Evolutionary conservation across 805 yeast species (phyloP), one percentile per base, ranked within the genome.

Genomic region (Metschnikowia peoriensis): DNA sequence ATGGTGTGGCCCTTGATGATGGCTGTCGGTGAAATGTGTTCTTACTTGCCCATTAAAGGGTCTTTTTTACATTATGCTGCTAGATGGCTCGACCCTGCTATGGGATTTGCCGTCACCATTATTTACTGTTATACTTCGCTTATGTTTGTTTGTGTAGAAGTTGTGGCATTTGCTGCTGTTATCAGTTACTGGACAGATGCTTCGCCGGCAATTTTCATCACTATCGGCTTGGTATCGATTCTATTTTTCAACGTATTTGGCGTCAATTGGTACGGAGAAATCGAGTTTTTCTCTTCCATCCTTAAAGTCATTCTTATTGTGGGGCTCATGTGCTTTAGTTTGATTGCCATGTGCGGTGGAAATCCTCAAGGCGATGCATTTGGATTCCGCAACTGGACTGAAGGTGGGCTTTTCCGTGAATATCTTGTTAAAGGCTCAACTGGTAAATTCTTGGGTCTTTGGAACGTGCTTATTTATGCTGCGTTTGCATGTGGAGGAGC

Each of bases 401-500:
- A 66, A 52, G 74, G 72, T 40, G 73, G 74, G 1, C 58, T 69
- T 3, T 59, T 67, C 54, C 68, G 61, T 42, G 63, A 58, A 37
- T 69, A 62, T 46, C 64, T 60, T 32, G 66, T 60, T 5, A 8
- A 29, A 6, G 89, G 89, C 28, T 66, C 69, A 51, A 77, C 86
- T 29, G 91, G 89, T 44, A 77, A 77, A 55, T 84, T 86, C 66
- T 68, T 82, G 34, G 89, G 86, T 14, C 75, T 84, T 50, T 82
- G 85, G 82, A 79, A 83, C 14, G 83, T 80, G 49, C 71, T 85
- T 46, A 79, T 84, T 57, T 83, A 81, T 61, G 82, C 86, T 40
- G 89, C 84, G 14, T 85, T 83, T 59, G 81, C 88, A 4, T 84
- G 83, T 63, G 80, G 84, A 56, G 73, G 83, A 46, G 69, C 85